Base-by-base conservation (phyloP, 2,329 filamentous ascomycete genomes). In the Pezicula neosporulosa region DNA sequence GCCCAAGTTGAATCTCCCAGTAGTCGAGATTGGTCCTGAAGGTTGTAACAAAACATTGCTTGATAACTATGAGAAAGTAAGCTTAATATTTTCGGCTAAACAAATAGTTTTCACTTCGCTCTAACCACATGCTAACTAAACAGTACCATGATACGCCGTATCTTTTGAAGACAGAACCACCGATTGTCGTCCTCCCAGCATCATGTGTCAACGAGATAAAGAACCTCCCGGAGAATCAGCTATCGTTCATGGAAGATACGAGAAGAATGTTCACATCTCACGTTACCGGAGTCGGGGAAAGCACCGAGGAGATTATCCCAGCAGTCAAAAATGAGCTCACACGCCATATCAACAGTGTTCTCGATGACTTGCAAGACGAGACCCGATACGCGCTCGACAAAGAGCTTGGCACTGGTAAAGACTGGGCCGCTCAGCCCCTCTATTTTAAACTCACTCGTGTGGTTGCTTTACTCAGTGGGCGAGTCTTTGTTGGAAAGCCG, bases 401-500 rank as follows among this genome's bases (percentile, higher is more conserved):
- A 15, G 59, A 60, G 39, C n/a, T 64, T 15, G 62, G 62, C 3
- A 12, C 38, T 2, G 56, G 56, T 30, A 38, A 57, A 9, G 69
- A 71, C 47, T 74, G 71, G 71, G 67, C 59, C 6, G 36, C 53
- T 4, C 30, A 59, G 7, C 19, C 33, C 21, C 24, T 61, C 2
- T 66, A 70, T 33, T 58, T 63, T 4, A 68, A 65, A 7, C 60
- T 74, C 42, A 61, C 67, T 52, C 55, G 63, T 2, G 66, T 74
- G 30, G 66, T 76, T 2, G 68, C 72, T 4, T 58, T 68, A 3
- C 56, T 72, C 12, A 70, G 68, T 35, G 76, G 60, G 3, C 49
- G 62, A 6, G 55, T 60, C 1, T 64, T 64, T 24, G 63, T 64
- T 24, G 60, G 62, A 2, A 45, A 45, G 2, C 60, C 58, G 1